Percentiles rank a stretch among this genome's conserved stretches.
These are phyloP conservation scores for Fraxinus velutina DNA, from an alignment of 305 asterid species.

Conservation along the genomic window DNA sequence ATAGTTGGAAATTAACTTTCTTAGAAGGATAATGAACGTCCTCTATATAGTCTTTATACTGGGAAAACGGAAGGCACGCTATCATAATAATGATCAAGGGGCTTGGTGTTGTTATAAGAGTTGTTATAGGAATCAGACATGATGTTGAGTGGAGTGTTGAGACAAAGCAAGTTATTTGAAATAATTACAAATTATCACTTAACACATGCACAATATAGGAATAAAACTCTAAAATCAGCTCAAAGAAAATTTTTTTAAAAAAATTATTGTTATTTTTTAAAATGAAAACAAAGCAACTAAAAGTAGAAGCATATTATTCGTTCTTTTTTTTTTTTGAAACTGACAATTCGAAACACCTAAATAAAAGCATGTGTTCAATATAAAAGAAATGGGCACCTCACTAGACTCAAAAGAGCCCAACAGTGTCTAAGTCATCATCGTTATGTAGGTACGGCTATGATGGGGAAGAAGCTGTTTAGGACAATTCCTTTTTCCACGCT, in stretches of 20 bases:
- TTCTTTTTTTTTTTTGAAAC: no score
- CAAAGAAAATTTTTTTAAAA: neutral
- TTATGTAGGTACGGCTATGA: neutral
- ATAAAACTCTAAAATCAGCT: neutral
- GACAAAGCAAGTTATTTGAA: neutral
- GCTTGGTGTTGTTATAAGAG: neutral
- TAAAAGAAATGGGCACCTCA: neutral
- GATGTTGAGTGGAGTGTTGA: neutral
- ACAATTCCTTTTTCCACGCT: neutral
- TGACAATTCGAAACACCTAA: neutral
- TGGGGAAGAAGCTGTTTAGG: neutral
- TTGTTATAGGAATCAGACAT: neutral
- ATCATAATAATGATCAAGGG: neutral
- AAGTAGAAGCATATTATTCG: neutral
- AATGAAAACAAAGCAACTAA: neutral
- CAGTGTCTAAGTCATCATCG: neutral
- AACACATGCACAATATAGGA: neutral
- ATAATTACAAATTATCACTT: neutral
- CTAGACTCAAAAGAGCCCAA: neutral
- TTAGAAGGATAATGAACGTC: neutral
- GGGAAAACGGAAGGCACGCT: neutral
- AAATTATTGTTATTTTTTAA: no score
- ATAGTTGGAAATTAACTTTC: neutral
- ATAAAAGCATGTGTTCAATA: neutral
- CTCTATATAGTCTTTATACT: neutral